Evolutionary conservation across 176 grass and related monocot species (phyloP), one percentile per base, ranked within the genome.

Genomic region (Aegilops speltoides): DNA sequence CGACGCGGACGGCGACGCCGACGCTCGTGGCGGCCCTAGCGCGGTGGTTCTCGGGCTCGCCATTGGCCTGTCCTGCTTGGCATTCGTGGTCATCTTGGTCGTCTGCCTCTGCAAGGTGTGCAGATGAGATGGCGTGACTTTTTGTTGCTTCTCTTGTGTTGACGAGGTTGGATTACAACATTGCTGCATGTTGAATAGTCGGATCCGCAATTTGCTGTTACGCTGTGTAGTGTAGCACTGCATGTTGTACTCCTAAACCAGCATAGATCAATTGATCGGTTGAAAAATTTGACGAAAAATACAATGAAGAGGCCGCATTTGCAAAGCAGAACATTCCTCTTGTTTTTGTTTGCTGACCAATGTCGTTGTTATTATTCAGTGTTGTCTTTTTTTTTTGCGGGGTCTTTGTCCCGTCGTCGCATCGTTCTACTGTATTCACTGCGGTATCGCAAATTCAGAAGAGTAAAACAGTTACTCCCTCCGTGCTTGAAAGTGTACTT

Each of bases 31-130:
- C 12, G 89, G 93, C 1, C 93, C 94, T 13, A 99, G 82, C 87
- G 90, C 85, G 45, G 78, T 86, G 63, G 93, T 99, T 80, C 97
- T 99, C n/a, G 97, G 92, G 19, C 86, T 94, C 34, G 94, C 92
- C 92, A 99, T 99, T 36, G 97, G 97, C 6, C 63, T 99, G 15
- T 99, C 94, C 26, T 94, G 94, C 85, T 83, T 99, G 10, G 94
- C 92, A 10, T 99, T 99, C 88, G 64, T 92, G 24, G 92, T 93
- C 38, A 91, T 96, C 85, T 84, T 99, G 85, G 83, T 96, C 33
- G 84, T 96, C 89, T 99, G 97, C 92, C 70, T 99, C 87, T 99
- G 94, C 86, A 96, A 94, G 77, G 87, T 95, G 43, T 99, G 97
- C 50, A 52, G 92, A 73, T 94, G 92, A 61, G 90, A 50, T 89